Evolutionary conservation across 441 rosid species (phyloP), one percentile per base, ranked within the genome.

Genomic region (Aquilaria agallochum): DNA sequence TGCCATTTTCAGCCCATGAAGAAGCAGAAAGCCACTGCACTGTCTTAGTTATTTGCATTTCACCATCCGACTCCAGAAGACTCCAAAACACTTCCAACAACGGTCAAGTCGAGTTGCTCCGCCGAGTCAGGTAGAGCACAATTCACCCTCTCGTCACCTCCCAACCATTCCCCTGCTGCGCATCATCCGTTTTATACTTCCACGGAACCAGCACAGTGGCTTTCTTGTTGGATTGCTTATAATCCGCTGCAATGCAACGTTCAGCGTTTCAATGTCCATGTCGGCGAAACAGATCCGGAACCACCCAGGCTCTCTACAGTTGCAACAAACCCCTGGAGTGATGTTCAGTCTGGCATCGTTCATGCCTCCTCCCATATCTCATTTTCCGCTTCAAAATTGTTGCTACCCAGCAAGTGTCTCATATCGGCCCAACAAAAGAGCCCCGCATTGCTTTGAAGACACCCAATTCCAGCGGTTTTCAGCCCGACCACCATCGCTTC

Each of bases 371-470:
- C 67, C 91, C 88, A 80, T 0, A 85, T 67, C 31, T 74, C 78
- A 33, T 72, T 79, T 50, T 85, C 91, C 2, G 88, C 80, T 30
- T 79, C 73, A 44, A 85, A 85, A 5, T 79, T 80, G 51, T 65
- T 62, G 2, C 77, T 77, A 10, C 32, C 64, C 56, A 85, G 56
- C 20, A 80, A 75, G 61, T 61, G 72, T 42, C 81, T 74, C 83
- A 83, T 65, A 77, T 85, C 88, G 30, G 79, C 91, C 91, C 91
- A 85, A 57, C 91, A 80, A 63, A 85, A 85, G 58, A 85, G 52
- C 7, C 88, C 84, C 4, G 79, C 80, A 50, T 85, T 85, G 62
- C 91, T 65, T 42, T 74, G 62, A 63, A 85, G 58, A 52, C 83
- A 83, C 27, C 50, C 62, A 9, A 85, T 77, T 46, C 88, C 80